Evolutionary conservation across 495 filamentous ascomycete genomes (phyloP).

Genomic region (Penicillium ucsense): DNA sequence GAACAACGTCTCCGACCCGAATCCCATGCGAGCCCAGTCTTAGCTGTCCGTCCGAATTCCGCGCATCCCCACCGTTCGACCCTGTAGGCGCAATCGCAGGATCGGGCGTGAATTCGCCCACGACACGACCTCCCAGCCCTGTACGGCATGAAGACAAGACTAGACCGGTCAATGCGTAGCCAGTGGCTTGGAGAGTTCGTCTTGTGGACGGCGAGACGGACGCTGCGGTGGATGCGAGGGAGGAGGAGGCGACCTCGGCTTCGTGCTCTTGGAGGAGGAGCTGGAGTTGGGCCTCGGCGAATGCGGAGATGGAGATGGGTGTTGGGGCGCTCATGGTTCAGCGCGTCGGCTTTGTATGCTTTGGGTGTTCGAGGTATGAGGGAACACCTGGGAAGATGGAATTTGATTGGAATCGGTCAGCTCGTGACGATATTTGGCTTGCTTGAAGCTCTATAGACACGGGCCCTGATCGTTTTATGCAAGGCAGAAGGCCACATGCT

Average conservation of each 20-base stretch:
- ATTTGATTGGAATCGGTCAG: no score
- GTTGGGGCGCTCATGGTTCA: conserved; percentile 9
- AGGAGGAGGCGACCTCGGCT: conserved; percentile 46
- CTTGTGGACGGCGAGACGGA: conserved; percentile 66
- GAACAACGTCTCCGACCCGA: conserved; percentile 77
- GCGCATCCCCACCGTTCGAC: conserved; percentile 18
- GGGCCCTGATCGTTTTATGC: no score
- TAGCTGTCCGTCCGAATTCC: conserved; percentile 22
- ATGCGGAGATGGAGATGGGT: conserved; percentile 57
- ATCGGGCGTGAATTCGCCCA: conserved; percentile 74
- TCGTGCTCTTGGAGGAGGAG: conserved; percentile 71
- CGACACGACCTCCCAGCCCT: conserved; percentile 76
- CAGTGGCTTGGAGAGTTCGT: conserved; percentile 67
- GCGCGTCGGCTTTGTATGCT: no score
- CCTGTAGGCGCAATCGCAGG: conserved; percentile 42
- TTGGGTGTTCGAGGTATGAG: no score
- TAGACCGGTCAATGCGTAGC: conserved; percentile 79
- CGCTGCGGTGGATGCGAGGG: conserved; percentile 54
- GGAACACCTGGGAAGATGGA: no score
- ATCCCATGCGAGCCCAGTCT: conserved; percentile 71
- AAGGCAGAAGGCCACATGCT: no score
- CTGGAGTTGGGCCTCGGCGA: conserved; percentile 67
- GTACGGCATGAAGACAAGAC: conserved; percentile 71
- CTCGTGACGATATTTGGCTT: no score
- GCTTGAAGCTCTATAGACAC: conserved; percentile 37